Conservation (phyloP, 1,139 yeast genomes). For the Lipomyces yarrowii region DNA sequence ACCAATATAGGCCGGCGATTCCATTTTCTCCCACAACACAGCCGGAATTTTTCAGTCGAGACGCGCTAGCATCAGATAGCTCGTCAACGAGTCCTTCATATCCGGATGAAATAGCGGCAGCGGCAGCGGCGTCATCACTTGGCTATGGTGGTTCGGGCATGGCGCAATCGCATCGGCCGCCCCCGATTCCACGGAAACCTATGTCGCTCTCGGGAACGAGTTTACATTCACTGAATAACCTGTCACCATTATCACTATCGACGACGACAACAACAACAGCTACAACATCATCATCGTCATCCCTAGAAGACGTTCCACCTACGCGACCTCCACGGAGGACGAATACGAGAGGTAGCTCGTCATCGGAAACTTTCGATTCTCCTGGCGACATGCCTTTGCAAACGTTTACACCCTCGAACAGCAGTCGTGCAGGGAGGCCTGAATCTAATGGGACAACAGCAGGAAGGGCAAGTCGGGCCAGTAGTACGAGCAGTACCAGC, state of each 20-base stretch:
- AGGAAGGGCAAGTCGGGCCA: slow-evolving; percentile 4
- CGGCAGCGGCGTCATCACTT: slow-evolving; percentile 7
- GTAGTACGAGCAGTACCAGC: slow-evolving; percentile 14
- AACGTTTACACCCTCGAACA: slow-evolving; percentile 14
- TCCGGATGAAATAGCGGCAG: not conserved
- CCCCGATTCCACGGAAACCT: slow-evolving; percentile 34
- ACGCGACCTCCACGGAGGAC: slow-evolving; percentile 27
- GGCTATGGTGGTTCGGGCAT: not conserved
- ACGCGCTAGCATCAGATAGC: not conserved
- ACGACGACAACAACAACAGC: too few relatives aligned
- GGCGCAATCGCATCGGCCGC: slow-evolving; percentile 18
- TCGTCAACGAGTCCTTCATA: not conserved
- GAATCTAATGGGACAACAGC: not conserved
- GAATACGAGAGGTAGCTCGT: slow-evolving; percentile 6
- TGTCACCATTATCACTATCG: slow-evolving; percentile 6
- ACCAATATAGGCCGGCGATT: slow-evolving; percentile 58
- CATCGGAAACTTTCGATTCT: slow-evolving; percentile 14
- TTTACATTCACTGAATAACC: slow-evolving; percentile 14
- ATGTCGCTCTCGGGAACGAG: slow-evolving; percentile 21
- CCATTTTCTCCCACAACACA: slow-evolving; percentile 60
- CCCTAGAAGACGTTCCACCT: slow-evolving; percentile 15
- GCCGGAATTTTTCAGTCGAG: slow-evolving; percentile 45
- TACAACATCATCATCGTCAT: slow-evolving; percentile 4
- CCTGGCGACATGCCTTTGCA: slow-evolving; percentile 19
- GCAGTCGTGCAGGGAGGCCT: not conserved